phyloP scores from a whole-genome alignment of 2,329 filamentous ascomycete genomes.

The Trichophyton schoenleinii region DNA sequence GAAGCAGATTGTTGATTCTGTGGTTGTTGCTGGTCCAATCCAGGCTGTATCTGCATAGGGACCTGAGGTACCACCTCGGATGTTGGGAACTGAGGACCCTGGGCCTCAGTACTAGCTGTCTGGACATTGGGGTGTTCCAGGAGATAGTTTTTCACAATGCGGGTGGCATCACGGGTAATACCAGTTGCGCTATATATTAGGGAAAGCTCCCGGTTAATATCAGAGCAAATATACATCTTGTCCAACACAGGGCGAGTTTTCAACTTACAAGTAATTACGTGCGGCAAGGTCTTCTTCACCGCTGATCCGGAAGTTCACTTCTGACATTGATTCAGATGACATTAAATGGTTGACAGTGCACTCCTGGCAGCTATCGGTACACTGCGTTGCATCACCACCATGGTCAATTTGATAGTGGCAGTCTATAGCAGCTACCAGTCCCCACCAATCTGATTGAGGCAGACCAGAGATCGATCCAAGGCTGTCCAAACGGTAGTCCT shows the following conservation, averaged over 20 bases:
- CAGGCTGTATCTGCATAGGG: neutral
- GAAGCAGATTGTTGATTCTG: neutral
- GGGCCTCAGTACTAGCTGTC: constrained; percentile 6
- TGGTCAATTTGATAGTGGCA: constrained; percentile 33
- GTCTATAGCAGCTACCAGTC: constrained; percentile 33
- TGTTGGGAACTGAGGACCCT: constrained; percentile 19
- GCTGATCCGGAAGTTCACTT: constrained; percentile 28
- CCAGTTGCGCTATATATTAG: constrained; percentile 26
- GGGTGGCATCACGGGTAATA: constrained; percentile 30
- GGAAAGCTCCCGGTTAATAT: constrained; percentile 10
- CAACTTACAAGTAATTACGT: constrained; percentile 31
- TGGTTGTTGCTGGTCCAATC: neutral
- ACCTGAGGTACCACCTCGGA: neutral
- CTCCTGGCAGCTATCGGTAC: constrained; percentile 23
- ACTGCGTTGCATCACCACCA: constrained; percentile 22
- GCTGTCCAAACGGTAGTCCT: constrained; percentile 30
- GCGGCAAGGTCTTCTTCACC: constrained; percentile 20
- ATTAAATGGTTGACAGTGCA: constrained; percentile 27
- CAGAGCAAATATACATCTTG: neutral
- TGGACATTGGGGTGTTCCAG: neutral
- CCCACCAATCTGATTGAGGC: constrained; percentile 31
- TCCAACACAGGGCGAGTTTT: neutral
- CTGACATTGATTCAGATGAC: constrained; percentile 20
- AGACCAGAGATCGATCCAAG: constrained; percentile 31
- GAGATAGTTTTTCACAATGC: constrained; percentile 30